Conservation (phyloP, 1,284 basidiomycete species). For the Puccinia hordei region DNA sequence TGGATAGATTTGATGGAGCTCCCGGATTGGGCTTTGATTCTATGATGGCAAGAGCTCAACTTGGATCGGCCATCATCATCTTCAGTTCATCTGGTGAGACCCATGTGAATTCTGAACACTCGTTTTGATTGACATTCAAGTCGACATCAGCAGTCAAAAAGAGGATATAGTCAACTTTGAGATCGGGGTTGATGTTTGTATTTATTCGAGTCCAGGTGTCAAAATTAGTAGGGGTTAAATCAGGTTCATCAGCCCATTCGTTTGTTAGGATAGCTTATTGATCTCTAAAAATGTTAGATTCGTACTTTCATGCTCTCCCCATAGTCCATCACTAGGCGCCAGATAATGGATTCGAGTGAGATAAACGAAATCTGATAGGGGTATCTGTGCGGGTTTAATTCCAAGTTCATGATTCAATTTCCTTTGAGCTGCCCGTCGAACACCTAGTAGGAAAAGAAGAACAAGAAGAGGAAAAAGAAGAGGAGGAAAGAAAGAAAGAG, state of each 20-base stretch:
- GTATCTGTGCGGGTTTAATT: slow-evolving; percentile 72
- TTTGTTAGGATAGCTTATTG: background rate
- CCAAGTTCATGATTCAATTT: slow-evolving; percentile 98
- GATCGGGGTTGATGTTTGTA: too few species aligned
- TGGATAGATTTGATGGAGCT: slow-evolving; percentile 14
- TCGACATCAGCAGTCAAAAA: slow-evolving; percentile 88
- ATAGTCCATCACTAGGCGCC: slow-evolving; percentile 85
- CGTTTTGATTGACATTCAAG: slow-evolving; percentile 82
- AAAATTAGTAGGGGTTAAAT: too few species aligned
- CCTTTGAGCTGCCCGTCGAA: slow-evolving; percentile 82
- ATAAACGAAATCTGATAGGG: slow-evolving; percentile 86
- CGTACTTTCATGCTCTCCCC: slow-evolving; percentile 98
- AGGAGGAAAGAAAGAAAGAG: background rate
- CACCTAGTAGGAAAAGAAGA: too few species aligned
- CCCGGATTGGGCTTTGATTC: background rate
- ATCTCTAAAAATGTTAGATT: background rate
- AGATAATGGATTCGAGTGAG: slow-evolving; percentile 96
- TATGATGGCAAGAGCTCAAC: slow-evolving; percentile 61
- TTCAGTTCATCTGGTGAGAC: slow-evolving; percentile 86
- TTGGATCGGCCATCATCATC: slow-evolving; percentile 80
- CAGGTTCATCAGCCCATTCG: too few species aligned
- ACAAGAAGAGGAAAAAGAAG: background rate
- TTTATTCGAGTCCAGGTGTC: too few species aligned
- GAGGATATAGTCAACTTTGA: slow-evolving; percentile 93
- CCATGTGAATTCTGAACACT: slow-evolving; percentile 88